These are phyloP conservation scores for Hyaloscypha variabilis DNA, from an alignment of 495 filamentous ascomycete genomes.

Conservation along the genomic window DNA sequence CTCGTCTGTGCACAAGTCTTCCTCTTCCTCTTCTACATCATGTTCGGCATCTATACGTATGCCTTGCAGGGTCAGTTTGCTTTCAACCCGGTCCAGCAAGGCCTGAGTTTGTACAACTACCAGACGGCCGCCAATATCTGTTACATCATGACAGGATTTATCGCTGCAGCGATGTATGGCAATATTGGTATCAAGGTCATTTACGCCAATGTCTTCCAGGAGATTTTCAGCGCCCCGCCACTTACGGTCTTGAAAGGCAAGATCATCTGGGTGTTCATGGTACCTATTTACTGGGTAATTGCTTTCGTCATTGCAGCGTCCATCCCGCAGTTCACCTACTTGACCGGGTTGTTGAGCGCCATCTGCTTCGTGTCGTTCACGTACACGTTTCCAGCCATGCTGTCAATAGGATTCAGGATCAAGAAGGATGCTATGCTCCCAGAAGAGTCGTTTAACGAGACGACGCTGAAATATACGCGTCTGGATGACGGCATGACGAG, in stretches of 20 bases:
- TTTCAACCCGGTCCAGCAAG: conserved; percentile 35
- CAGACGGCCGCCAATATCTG: conserved; percentile 58
- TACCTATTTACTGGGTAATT: conserved; percentile 51
- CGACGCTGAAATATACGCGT: conserved; percentile 38
- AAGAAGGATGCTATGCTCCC: conserved; percentile 41
- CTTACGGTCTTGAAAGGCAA: conserved; percentile 51
- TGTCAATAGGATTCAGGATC: conserved; percentile 40
- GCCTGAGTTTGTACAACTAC: conserved; percentile 49
- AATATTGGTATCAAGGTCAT: conserved; percentile 67
- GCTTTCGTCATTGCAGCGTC: conserved; percentile 52
- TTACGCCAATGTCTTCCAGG: conserved; percentile 56
- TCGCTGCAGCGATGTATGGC: conserved; percentile 50
- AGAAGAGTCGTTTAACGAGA: conserved; percentile 48
- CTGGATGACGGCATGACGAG: conserved; percentile 36
- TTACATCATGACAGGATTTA: conserved; percentile 1
- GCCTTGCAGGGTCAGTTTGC: not conserved
- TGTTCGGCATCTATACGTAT: not conserved
- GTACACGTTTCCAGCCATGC: conserved; percentile 7
- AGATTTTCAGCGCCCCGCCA: conserved; percentile 50
- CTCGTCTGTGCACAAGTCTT: not conserved
- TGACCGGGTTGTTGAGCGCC: conserved; percentile 45
- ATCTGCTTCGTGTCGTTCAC: conserved; percentile 42
- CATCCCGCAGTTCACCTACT: conserved; percentile 49
- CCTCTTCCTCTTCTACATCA: not conserved
- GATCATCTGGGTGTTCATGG: conserved; percentile 48